Evolutionary conservation across 2,329 filamentous ascomycete genomes (phyloP).

Genomic region (Ascochyta viciae-villosae): DNA sequence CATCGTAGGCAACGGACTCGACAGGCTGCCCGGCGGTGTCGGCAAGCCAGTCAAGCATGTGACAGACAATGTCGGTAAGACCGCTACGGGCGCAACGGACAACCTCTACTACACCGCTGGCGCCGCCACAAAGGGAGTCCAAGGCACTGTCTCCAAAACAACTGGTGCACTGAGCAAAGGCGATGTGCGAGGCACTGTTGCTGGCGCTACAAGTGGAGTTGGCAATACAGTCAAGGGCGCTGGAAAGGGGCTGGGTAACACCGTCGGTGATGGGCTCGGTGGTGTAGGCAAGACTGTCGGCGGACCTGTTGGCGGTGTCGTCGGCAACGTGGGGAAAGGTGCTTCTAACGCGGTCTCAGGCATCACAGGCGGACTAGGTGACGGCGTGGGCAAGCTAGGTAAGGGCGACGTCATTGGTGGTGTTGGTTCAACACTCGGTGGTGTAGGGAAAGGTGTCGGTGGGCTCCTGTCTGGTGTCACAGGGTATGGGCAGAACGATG

Average conservation of each 20-base stretch:
- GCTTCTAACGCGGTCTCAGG: conserved; percentile 51
- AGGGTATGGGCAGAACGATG: conserved; percentile 29
- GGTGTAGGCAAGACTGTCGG: conserved; percentile 48
- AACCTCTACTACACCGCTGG: conserved; percentile 52
- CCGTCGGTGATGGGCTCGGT: conserved; percentile 49
- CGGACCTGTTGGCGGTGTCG: conserved; percentile 51
- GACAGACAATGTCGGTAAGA: conserved; percentile 52
- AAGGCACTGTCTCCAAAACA: conserved; percentile 54
- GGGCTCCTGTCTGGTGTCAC: conserved; percentile 46
- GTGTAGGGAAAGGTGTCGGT: conserved; percentile 48
- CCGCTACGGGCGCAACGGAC: conserved; percentile 48
- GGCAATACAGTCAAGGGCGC: conserved; percentile 47
- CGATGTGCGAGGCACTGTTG: conserved; percentile 49
- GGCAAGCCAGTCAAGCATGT: conserved; percentile 51
- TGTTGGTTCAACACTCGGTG: conserved; percentile 51
- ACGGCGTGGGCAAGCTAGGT: conserved; percentile 55
- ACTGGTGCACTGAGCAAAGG: conserved; percentile 53
- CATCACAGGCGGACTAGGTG: conserved; percentile 52
- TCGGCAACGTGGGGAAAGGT: conserved; percentile 53
- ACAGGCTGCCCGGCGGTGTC: conserved; percentile 43
- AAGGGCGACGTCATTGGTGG: conserved; percentile 55
- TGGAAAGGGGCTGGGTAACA: conserved; percentile 45
- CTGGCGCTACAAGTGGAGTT: conserved; percentile 48
- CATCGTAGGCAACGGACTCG: conserved; percentile 47
- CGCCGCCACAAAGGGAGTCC: conserved; percentile 51